Base-by-base conservation (phyloP, 345 rosid genomes). In the Cardamine occulta region DNA sequence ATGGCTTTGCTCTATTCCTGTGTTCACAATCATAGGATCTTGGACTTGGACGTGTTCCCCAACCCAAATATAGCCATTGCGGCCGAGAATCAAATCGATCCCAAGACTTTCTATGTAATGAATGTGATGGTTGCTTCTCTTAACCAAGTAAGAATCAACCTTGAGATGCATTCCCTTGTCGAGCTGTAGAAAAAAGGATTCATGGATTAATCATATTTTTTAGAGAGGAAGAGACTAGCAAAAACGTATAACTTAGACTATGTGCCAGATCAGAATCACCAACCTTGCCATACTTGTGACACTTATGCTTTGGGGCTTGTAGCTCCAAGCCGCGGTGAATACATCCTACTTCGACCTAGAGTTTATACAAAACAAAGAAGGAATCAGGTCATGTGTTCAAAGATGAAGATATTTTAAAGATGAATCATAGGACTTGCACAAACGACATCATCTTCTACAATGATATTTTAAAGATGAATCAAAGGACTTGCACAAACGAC, bases 221-320 rank as follows among this genome's bases (percentile, higher is more conserved):
- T 28, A 29, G 14, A 7, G 4, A 55, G 18, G n/a, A 74, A 31
- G 7, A 34, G 63, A 18, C 24, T 48, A 28, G 3, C 12, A 8
- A 26, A 53, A 59, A 13, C 2, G 2, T 24, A 59, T 13, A 53
- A 53, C 9, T 55, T 28, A 6, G 37, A 28, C 61, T 55, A 26
- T 58, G 44, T 24, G 54, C 18, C 11, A 62, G 19, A 57, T 2
- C 26, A 29, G 55, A 58, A 14, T 55, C 12, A 73, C 62, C 81
- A 78, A 90, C 98, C 98, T 94, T 94, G 17, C 98, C 97, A 84
- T 94, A 88, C 72, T 91, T 94, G 72, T 85, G 89, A 81, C 91
- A 89, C 73, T 91, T 94, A 70, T 86, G 89, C 80, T 90, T 91
- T 83, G 88, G 84, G 23, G 96, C 97, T 74, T 88, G 95, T 64